phyloP scores from a whole-genome alignment of 306 rosid genomes.

The Ceratonia siliqua region DNA sequence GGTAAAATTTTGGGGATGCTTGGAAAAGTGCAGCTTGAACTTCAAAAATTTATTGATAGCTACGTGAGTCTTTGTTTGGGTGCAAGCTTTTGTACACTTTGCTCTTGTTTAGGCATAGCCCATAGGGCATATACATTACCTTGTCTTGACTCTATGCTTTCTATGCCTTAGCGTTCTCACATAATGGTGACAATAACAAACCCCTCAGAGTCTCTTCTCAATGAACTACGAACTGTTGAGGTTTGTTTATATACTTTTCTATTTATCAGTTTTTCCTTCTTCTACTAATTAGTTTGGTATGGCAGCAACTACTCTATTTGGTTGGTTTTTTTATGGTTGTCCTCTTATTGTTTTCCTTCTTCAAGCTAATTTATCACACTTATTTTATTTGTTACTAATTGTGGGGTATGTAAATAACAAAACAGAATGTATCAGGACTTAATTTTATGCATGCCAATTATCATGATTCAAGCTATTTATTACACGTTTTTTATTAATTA shows the following conservation, averaged over 20 bases:
- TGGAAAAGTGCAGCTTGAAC: slow-evolving; percentile 74
- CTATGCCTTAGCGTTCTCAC: slow-evolving; percentile 71
- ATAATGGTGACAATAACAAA: slow-evolving; percentile 67
- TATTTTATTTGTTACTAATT: slow-evolving; percentile 6
- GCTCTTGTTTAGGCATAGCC: slow-evolving; percentile 7
- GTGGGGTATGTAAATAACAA: neutral
- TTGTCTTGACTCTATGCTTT: slow-evolving; percentile 36
- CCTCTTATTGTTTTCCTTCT: neutral
- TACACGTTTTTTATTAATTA: no score
- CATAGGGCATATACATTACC: slow-evolving; percentile 11
- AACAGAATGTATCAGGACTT: slow-evolving; percentile 12
- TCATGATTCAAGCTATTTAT: no score
- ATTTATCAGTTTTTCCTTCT: neutral
- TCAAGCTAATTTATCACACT: neutral
- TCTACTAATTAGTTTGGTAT: neutral
- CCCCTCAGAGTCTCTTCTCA: slow-evolving; percentile 93
- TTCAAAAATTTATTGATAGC: slow-evolving; percentile 78
- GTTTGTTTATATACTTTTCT: slow-evolving; percentile 46
- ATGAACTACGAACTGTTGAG: slow-evolving; percentile 91
- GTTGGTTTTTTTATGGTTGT: neutral
- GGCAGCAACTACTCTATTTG: slow-evolving; percentile 16
- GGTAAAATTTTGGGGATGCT: slow-evolving; percentile 71
- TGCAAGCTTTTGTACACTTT: slow-evolving; percentile 29
- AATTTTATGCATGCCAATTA: slow-evolving; percentile 4
- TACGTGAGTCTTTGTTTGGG: slow-evolving; percentile 62